Conservation (phyloP, 2,329 filamentous ascomycete species). For the Pseudofabraea citricarpa region DNA sequence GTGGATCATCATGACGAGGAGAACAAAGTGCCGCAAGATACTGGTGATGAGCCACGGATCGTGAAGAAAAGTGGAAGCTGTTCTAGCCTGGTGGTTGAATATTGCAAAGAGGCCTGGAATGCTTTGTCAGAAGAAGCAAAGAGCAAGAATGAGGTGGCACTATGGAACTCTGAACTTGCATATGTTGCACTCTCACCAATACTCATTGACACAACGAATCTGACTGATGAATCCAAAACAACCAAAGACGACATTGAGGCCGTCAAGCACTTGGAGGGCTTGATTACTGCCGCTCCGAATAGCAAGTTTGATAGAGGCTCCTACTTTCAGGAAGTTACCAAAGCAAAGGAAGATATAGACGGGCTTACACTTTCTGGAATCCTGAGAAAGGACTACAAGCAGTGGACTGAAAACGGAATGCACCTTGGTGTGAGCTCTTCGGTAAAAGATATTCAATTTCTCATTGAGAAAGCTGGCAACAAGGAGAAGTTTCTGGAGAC, state of each 20-base stretch:
- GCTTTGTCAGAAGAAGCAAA: conserved; percentile 36
- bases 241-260: conserved; percentile 56
- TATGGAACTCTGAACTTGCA: conserved; percentile 54
- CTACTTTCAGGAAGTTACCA: conserved; percentile 56
- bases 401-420: conserved; percentile 57
- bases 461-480: conserved; percentile 49
- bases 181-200: conserved; percentile 65
- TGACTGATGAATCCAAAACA: conserved; percentile 60
- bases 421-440: conserved; percentile 64
- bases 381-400: conserved; percentile 79
- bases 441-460: conserved; percentile 56
- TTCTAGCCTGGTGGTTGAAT: conserved; percentile 61
- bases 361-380: conserved; percentile 59
- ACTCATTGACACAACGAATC: conserved; percentile 66
- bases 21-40: conserved; percentile 39
- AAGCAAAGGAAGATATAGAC: conserved; percentile 65
- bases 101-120: conserved; percentile 55
- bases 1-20: conserved; percentile 82
- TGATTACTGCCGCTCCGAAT: conserved; percentile 17
- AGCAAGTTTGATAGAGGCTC: conserved; percentile 42
- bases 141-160: conserved; percentile 28
- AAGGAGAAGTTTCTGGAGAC: conserved; percentile 40
- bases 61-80: conserved; percentile 69
- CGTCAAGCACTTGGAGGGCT: conserved; percentile 52
- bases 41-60: conserved; percentile 48